Base-by-base conservation (phyloP, 1,284 basidiomycete species). In the Papiliotrema laurentii region DNA sequence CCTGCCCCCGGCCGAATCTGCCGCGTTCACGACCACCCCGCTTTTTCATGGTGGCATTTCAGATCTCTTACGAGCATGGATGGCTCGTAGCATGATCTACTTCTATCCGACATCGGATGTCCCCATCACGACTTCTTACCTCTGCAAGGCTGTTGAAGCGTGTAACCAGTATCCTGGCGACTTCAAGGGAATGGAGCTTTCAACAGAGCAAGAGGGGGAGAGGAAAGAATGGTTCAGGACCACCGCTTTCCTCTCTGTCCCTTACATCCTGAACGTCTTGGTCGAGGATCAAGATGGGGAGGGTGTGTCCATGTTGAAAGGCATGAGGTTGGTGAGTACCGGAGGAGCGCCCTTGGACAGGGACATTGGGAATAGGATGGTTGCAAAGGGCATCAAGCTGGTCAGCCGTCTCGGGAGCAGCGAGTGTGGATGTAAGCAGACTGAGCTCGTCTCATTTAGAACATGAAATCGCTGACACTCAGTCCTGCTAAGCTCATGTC, bases 1-100 rank as follows among this genome's bases (percentile, higher is more conserved):
- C 6, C 37, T 28, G 7, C 40, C 51, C 13, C 45, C 59, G 6
- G 33, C 50, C 1, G 52, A 59, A 40, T 50, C 60, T 7, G 58
- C 65, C 10, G 68, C 70, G 0, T 76, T 72, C 55, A 76, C 74
- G 5, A 76, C 75, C 1, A 75, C 75, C 0, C 75, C 75, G 0
- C 69, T 77, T 1, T 77, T 74, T 52, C 75, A 77, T 50, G 74
- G 75, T n/a, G 75, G 75, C 4, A 62, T 75, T 21, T 73, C 71
- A 4, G 75, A 76, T 52, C 60, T 75, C 2, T 56, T 76, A 1
- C 62, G 75, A 22, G 66, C 68, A 3, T 68, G 75, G 59, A 74
- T 75, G 65, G 68, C 71, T 5, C 54, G 66, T 24, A 68, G 66
- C 36, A 61, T 67, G 35, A 58, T 74, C 36, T 73, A 68, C 56